Evolutionary conservation across 345 rosid species (phyloP).

Genomic region (Eucalyptus caleyi): DNA sequence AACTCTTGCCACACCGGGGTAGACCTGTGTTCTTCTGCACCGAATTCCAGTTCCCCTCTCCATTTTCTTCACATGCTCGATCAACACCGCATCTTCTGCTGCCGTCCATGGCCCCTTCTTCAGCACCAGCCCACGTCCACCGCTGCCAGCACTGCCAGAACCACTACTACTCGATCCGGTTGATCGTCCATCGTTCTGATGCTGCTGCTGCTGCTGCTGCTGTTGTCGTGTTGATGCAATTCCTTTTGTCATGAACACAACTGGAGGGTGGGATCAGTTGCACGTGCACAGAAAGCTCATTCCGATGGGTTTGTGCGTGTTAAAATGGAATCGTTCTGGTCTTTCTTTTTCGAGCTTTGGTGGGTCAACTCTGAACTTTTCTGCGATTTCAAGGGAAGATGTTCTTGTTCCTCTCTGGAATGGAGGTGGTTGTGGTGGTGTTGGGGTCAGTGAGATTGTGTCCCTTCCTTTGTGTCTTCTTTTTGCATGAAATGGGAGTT

Average conservation of each 20-base stretch:
- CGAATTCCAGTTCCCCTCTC: constrained; percentile 16
- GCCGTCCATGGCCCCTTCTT: constrained; percentile 20
- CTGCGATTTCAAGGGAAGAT: neutral
- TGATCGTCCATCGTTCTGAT: neutral
- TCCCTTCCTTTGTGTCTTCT: neutral
- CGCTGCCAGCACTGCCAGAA: neutral
- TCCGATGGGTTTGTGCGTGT: neutral
- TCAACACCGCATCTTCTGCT: constrained; percentile 6
- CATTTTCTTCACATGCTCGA: constrained; percentile 9
- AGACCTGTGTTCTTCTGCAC: constrained; percentile 11
- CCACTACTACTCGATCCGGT: neutral
- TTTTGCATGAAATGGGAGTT: neutral
- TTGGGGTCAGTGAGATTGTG: neutral
- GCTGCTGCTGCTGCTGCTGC: neutral
- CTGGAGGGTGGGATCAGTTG: neutral
- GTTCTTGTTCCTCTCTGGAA: neutral
- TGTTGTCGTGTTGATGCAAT: neutral
- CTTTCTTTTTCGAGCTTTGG: neutral
- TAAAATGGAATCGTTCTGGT: neutral
- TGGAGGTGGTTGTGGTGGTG: neutral
- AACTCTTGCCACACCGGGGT: constrained; percentile 12
- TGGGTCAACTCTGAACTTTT: neutral
- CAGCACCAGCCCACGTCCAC: neutral
- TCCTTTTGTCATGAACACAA: neutral
- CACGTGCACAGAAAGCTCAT: neutral